Evolutionary conservation across 2,329 filamentous ascomycete species (phyloP).

Genomic region (Penicillium sp.): DNA sequence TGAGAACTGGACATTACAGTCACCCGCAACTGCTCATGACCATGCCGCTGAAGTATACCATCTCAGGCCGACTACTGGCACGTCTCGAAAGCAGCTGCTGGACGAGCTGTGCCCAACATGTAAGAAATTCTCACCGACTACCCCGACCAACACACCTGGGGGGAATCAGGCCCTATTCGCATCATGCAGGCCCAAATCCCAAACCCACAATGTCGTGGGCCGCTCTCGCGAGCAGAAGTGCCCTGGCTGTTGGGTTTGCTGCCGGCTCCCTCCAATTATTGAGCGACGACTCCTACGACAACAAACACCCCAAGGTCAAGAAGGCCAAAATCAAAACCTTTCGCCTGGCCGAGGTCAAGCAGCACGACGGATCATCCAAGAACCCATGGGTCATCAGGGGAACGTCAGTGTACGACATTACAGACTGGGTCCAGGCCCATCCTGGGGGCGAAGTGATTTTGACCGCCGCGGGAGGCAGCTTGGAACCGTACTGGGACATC

Average conservation of each 20-base stretch:
- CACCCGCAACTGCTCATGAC: neutral
- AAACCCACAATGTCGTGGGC: neutral
- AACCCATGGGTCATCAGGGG: slow-evolving; percentile 65
- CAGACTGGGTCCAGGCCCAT: slow-evolving; percentile 66
- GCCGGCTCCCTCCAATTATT: neutral
- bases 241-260: neutral
- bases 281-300: neutral
- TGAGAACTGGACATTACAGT: neutral
- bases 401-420: slow-evolving; percentile 70
- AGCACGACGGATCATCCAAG: slow-evolving; percentile 34
- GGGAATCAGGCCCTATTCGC: neutral
- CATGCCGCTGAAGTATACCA: neutral
- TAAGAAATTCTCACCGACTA: neutral
- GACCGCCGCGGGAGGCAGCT: slow-evolving; percentile 63
- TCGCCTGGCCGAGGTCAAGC: slow-evolving; percentile 21
- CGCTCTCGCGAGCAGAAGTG: slow-evolving; percentile 1
- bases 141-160: neutral
- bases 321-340: neutral
- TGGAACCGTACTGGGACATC: slow-evolving; percentile 71
- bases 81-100: neutral
- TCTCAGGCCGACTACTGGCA: neutral
- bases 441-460: slow-evolving; percentile 70
- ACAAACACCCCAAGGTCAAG: neutral
- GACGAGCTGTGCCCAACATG: neutral
- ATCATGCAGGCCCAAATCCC: neutral